Conservation (phyloP, 768 basidiomycete species). For the Clitopilus hobsonii region DNA sequence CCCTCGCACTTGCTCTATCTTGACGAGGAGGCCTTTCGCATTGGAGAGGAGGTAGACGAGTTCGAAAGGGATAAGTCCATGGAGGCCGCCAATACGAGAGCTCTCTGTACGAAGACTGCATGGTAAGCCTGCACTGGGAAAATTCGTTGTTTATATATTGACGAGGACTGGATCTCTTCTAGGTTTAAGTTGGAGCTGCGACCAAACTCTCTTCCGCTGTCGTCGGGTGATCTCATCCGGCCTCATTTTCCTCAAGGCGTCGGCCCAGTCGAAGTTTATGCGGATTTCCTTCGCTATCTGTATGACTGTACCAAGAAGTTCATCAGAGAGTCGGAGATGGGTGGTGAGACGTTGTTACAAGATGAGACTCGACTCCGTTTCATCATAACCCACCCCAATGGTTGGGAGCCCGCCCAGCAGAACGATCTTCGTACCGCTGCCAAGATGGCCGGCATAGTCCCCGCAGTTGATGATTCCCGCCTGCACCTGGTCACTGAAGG, state of each 20-base stretch:
- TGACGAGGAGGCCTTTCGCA: background rate
- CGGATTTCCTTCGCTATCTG: constrained; percentile 40
- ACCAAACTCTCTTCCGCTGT: too few species aligned
- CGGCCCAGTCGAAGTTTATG: constrained; percentile 26
- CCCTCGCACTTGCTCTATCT: background rate
- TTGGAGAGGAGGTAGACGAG: background rate
- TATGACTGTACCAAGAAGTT: constrained; percentile 30
- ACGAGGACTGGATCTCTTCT: too few species aligned
- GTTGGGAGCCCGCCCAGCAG: constrained; percentile 59
- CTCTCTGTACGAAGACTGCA: too few species aligned
- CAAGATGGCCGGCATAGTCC: constrained; percentile 42
- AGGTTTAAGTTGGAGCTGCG: too few species aligned
- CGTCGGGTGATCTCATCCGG: too few species aligned
- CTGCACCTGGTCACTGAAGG: constrained; percentile 59
- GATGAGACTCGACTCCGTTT: constrained; percentile 33
- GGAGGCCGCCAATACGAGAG: too few species aligned
- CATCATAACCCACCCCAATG: constrained; percentile 52
- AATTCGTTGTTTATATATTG: too few species aligned
- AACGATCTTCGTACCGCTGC: constrained; percentile 48
- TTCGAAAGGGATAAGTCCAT: background rate
- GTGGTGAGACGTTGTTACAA: constrained; percentile 15
- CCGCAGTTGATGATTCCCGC: constrained; percentile 29
- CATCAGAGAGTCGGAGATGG: constrained; percentile 33
- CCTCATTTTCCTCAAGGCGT: too few species aligned
- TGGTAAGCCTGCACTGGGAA: too few species aligned